Base-by-base conservation (phyloP, 257 asterid species). In the Ajuga chamaepitys region DNA sequence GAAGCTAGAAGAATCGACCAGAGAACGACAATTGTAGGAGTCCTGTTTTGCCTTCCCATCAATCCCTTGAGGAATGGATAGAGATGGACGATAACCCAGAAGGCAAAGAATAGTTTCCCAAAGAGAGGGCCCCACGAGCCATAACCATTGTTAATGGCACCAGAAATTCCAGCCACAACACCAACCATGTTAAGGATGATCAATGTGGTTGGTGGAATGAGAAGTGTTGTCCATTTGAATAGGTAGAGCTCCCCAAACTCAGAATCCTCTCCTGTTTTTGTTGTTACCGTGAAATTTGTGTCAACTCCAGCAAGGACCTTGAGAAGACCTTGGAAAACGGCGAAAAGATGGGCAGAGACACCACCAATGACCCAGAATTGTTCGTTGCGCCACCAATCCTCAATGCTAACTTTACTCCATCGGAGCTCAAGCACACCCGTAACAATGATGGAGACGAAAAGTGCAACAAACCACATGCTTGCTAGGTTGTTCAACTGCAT, bases 301-400 rank as follows among this genome's bases (percentile, higher is more conserved):
- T 88, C 95, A 5, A 88, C 86, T 61, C 96, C 91, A 4, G 74
- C 86, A 52, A 88, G 94, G 62, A 88, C 96, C 83, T 88, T 88
- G 50, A 88, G 91, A 64, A 88, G 91, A 62, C 96, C 95, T 75
- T 88, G 95, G 71, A 88, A 88, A 71, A 88, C 86, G 21, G 96
- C 95, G 61, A 88, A 88, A 40, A 88, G 81, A 75, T 88, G 95
- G 3, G 95, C 89, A 26, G 96, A 83, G 63, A 88, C 86, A 30
- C 95, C 96, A 47, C 95, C 95, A 5, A 88, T 86, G 59, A 88
- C 96, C 96, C 95, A 88, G 73, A 88, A 86, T 61, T 88, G 95
- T 62, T 88, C 95, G 17, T 88, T 88, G 12, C 95, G 77, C 95
- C 95, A 86, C 95, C 92, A 88, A 56, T 86, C 92, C 77, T 88